These are phyloP conservation scores for Yamadazyma atmosphaerica DNA, from an alignment of 1,139 yeast genomes.

Conservation along the genomic window DNA sequence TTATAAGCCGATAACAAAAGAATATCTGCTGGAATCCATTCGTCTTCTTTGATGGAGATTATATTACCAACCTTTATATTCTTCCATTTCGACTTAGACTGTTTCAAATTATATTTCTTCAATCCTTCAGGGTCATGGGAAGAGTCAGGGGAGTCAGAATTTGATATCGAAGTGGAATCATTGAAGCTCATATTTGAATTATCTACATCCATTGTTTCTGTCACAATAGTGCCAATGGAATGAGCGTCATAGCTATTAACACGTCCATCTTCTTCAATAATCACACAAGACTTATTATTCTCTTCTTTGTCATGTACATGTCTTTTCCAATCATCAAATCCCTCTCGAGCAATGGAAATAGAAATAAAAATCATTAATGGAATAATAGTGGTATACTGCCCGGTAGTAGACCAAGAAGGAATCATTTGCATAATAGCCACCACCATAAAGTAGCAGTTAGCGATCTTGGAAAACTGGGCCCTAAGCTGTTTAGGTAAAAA, in stretches of 20 bases:
- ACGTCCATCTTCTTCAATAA: conserved; percentile 35
- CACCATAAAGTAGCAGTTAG: conserved; percentile 80
- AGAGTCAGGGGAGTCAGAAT: conserved; percentile 7
- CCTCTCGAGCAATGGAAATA: conserved; percentile 92
- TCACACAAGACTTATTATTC: conserved; percentile 59
- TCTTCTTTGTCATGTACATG: conserved; percentile 86
- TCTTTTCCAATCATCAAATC: conserved; percentile 87
- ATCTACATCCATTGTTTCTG: conserved; percentile 28
- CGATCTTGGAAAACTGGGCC: conserved; percentile 91
- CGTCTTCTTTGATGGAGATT: conserved; percentile 69
- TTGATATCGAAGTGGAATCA: background rate
- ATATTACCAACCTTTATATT: conserved; percentile 84
- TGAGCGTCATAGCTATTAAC: conserved; percentile 34
- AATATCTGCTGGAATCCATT: conserved; percentile 93
- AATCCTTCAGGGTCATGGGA: conserved; percentile 19
- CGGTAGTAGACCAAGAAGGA: conserved; percentile 97
- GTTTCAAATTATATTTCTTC: conserved; percentile 34
- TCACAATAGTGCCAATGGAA: conserved; percentile 36
- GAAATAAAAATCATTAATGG: conserved; percentile 85
- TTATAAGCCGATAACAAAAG: conserved; percentile 59
- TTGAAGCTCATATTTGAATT: background rate
- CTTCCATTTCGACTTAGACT: conserved; percentile 60
- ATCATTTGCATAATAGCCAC: conserved; percentile 94
- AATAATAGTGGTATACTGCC: conserved; percentile 90
- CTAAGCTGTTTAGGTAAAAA: conserved; percentile 85